A percentile compares a stretch with the other conserved stretches of the same genome.
phyloP scores from a whole-genome alignment of 257 asterid genomes.

The Catharanthus roseus region DNA sequence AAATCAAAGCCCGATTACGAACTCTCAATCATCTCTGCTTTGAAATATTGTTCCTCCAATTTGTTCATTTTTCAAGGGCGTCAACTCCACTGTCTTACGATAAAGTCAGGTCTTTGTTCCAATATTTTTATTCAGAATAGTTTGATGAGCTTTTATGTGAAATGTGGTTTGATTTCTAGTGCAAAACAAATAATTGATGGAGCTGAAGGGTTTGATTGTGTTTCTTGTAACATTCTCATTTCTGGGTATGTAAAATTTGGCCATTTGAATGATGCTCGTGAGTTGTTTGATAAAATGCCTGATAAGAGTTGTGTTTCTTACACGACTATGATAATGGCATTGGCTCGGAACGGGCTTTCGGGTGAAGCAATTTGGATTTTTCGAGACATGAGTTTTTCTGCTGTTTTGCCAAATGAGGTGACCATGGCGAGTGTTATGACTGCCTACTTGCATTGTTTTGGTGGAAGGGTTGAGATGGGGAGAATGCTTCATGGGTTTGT shows the following conservation, averaged over 20 bases:
- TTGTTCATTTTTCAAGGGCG: slow-evolving; percentile 44
- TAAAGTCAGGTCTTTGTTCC: slow-evolving; percentile 56
- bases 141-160: slow-evolving; percentile 75
- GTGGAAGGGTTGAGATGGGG: slow-evolving; percentile 31
- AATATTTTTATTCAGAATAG: slow-evolving; percentile 66
- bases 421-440: slow-evolving; percentile 72
- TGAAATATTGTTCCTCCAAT: slow-evolving; percentile 54
- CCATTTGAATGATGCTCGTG: slow-evolving; percentile 42
- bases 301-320: slow-evolving; percentile 53
- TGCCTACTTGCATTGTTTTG: slow-evolving; percentile 38
- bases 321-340: slow-evolving; percentile 79
- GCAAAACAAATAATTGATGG: slow-evolving; percentile 54
- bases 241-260: slow-evolving; percentile 49
- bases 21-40: slow-evolving; percentile 46
- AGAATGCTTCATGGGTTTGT: slow-evolving; percentile 62
- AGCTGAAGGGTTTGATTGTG: slow-evolving; percentile 39
- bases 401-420: slow-evolving; percentile 63
- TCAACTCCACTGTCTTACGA: slow-evolving; percentile 49
- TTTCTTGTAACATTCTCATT: slow-evolving; percentile 73
- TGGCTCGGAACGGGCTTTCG: slow-evolving; percentile 46
- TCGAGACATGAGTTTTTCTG: slow-evolving; percentile 55
- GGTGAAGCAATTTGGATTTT: slow-evolving; percentile 47
- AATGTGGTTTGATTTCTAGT: slow-evolving; percentile 39
- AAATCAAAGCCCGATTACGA: slow-evolving; percentile 34
- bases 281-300: slow-evolving; percentile 78